These are phyloP conservation scores for Chalaropsis thielavioides DNA, from an alignment of 2,329 filamentous ascomycete species.

Conservation along the genomic window DNA sequence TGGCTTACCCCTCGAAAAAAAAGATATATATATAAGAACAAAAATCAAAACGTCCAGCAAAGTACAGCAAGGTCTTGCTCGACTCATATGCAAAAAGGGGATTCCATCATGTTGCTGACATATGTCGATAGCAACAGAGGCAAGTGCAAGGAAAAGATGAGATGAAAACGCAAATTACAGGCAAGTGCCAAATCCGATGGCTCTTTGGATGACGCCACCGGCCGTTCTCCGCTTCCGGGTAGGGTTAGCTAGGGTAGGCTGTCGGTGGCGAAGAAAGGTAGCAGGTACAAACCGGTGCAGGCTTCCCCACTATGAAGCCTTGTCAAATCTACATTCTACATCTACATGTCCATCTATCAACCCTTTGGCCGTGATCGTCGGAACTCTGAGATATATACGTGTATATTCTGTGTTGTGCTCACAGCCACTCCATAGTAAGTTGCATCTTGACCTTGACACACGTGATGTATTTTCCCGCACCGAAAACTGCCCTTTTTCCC, in stretches of 20 bases:
- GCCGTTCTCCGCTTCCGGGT: not conserved
- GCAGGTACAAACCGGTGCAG: not conserved
- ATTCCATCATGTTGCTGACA: too few relatives aligned
- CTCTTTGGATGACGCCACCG: not conserved
- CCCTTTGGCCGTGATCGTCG: not conserved
- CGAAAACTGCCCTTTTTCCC: not conserved
- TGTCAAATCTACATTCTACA: conserved; percentile 5
- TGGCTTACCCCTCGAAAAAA: too few relatives aligned
- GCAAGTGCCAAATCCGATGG: not conserved
- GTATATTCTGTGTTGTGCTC: not conserved
- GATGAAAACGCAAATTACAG: not conserved
- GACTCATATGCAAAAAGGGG: too few relatives aligned
- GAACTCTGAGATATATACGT: not conserved
- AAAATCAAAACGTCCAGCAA: too few relatives aligned
- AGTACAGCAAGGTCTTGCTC: too few relatives aligned
- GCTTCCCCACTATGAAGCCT: not conserved
- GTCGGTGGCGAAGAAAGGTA: not conserved
- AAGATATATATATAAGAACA: too few relatives aligned
- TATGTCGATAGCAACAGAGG: not conserved
- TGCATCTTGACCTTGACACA: not conserved
- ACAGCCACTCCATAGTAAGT: not conserved
- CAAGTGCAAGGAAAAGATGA: not conserved
- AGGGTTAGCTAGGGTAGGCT: not conserved
- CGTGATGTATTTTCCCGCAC: not conserved
- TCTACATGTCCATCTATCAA: not conserved